Conservation (phyloP, 1,284 basidiomycete species). For the Trichosporon inkin region DNA sequence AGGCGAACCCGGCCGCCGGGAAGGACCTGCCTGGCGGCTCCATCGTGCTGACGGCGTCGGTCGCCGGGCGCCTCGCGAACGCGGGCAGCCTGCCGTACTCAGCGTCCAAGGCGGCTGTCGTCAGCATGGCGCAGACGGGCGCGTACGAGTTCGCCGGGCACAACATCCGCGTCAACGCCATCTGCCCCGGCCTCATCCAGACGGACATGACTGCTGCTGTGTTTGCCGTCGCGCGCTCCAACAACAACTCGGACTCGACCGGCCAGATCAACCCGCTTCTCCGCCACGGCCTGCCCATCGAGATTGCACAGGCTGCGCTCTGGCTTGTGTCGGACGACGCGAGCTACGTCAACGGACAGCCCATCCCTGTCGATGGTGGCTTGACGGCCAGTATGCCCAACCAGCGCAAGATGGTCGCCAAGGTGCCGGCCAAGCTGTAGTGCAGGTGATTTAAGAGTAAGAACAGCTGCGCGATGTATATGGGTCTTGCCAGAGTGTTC, state of each 20-base stretch:
- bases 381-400: conserved; percentile 69
- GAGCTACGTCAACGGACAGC: conserved; percentile 88
- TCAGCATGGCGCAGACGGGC: conserved; percentile 76
- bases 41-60: conserved; percentile 86
- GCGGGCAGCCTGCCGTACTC: conserved; percentile 83
- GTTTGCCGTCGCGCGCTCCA: conserved; percentile 73
- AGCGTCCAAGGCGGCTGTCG: conserved; percentile 84
- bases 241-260: conserved; percentile 57
- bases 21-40: conserved; percentile 70
- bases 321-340: conserved; percentile 88
- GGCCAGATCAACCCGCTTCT: conserved; percentile 82
- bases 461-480: too few species aligned
- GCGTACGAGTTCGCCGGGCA: conserved; percentile 73
- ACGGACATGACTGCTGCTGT: conserved; percentile 74
- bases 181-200: conserved; percentile 81
- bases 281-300: conserved; percentile 64
- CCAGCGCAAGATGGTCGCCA: conserved; percentile 34
- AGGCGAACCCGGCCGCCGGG: conserved; percentile 58
- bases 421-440: conserved; percentile 51
- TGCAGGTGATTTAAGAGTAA: too few species aligned
- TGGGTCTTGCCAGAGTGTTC: too few species aligned
- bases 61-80: conserved; percentile 79
- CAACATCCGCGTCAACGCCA: conserved; percentile 83
- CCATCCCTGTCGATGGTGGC: conserved; percentile 81
- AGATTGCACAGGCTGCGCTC: conserved; percentile 73